Evolutionary conservation across 2,329 filamentous ascomycete species (phyloP), one percentile per base, ranked within the genome.

Genomic region (Tolypocladium pustulatum): DNA sequence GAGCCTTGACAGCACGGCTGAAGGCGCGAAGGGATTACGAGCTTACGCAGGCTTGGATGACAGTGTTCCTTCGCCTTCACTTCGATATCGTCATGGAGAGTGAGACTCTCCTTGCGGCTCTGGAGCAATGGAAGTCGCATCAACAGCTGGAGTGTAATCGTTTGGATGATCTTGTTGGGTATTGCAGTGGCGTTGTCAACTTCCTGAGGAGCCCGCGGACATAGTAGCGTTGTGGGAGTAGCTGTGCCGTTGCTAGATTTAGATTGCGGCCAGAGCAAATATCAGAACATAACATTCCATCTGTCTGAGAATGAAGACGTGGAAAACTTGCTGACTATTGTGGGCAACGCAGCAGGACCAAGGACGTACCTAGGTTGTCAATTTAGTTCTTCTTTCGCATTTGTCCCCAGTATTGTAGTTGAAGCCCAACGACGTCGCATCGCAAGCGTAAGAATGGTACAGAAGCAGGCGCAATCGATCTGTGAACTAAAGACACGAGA

Each of bases 41-140:
- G 74, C 80, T 99, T 43, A 89, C 91, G 20, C 92, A 97, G 73
- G 91, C 91, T 0, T 99, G 94, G 93, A 97, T 99, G 91, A 87
- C 88, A 2, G 93, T 97, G 1, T 96, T 97, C 68, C 71, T 99
- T 60, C 83, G 87, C 54, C 76, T 96, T 46, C 93, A 97, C 72
- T 82, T 82, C 62, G 81, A 84, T 63, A 62, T 79, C 41, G 73
- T 82, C 49, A 76, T 76, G 74, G 78, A 75, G 68, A 81, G 67
- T 71, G 74, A 76, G 63, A 66, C 71, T 36, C 71, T 93, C 17
- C 77, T 85, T 53, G 75, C 73, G 1, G 83, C 82, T 54, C 73
- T 97, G 61, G 72, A 73, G 57, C 79, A 81, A 65, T 97, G 91
- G 90, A 86, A 86, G 71, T 73, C 73, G 34, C 84, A 88, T 66